phyloP scores from a whole-genome alignment of 768 basidiomycete genomes.

The Suillus subaureus region DNA sequence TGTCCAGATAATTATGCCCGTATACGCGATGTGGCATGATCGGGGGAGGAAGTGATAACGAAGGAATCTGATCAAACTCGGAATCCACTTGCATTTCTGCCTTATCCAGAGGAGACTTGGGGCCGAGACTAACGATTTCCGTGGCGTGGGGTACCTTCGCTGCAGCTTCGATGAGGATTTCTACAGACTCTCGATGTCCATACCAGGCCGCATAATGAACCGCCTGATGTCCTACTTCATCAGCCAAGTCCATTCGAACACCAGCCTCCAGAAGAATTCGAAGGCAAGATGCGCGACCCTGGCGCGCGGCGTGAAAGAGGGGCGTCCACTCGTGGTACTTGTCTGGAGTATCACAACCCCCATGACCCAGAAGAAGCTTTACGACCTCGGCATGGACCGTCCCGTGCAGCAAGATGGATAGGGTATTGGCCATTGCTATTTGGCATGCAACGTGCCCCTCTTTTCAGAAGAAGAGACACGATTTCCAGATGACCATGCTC shows the following conservation, averaged over 20 bases:
- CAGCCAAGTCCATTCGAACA: constrained; percentile 69
- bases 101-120: constrained; percentile 24
- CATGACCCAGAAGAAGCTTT: constrained; percentile 67
- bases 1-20: constrained; percentile 94
- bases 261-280: constrained; percentile 79
- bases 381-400: constrained; percentile 91
- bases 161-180: constrained; percentile 52
- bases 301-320: constrained; percentile 90
- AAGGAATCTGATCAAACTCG: constrained; percentile 91
- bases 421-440: constrained; percentile 98
- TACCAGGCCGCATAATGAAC: constrained; percentile 98
- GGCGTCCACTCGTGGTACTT: constrained; percentile 99
- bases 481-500: constrained; percentile 88
- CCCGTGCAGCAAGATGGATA: constrained; percentile 91
- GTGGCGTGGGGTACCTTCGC: constrained; percentile 21
- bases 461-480: constrained; percentile 71
- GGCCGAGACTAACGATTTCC: constrained; percentile 17
- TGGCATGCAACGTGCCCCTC: constrained; percentile 76
- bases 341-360: constrained; percentile 86
- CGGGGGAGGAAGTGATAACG: constrained; percentile 93
- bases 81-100: constrained; percentile 47
- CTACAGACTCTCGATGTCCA: constrained; percentile 75
- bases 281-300: constrained; percentile 78
- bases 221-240: constrained; percentile 84
- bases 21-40: constrained; percentile 98